phyloP scores from a whole-genome alignment of 352 stramenopile species.

The Globisporangium cylindrosporum region DNA sequence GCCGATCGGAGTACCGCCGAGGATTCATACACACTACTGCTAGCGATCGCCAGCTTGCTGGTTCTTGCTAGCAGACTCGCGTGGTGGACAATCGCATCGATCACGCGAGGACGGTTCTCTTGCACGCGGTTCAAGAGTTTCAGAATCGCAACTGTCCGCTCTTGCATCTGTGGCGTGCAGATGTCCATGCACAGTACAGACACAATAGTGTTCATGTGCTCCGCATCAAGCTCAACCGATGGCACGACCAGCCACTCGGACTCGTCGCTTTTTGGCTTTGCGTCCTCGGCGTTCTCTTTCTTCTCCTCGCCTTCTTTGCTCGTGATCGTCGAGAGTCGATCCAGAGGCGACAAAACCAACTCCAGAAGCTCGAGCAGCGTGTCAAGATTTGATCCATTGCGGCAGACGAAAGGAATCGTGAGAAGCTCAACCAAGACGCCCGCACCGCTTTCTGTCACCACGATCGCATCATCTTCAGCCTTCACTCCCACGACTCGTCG shows the following conservation, averaged over 20 bases:
- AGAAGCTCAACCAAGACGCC: constrained; percentile 89
- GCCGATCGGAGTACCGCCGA: constrained; percentile 76
- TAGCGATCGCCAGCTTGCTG: constrained; percentile 14
- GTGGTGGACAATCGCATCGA: constrained; percentile 66
- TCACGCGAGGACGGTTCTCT: constrained; percentile 57
- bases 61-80: constrained; percentile 44
- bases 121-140: constrained; percentile 69
- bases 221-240: constrained; percentile 47
- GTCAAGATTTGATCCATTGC: constrained; percentile 91
- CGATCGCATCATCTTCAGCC: constrained; percentile 6
- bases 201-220: constrained; percentile 57
- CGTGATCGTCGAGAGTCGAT: constrained; percentile 39
- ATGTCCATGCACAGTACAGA: constrained; percentile 75
- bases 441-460: constrained; percentile 39
- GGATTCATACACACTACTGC: constrained; percentile 40
- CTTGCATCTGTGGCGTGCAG: constrained; percentile 79
- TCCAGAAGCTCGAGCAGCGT: constrained; percentile 92
- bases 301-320: constrained; percentile 19
- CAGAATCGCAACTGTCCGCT: constrained; percentile 76
- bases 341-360: constrained; percentile 83
- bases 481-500: constrained; percentile 23
- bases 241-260: constrained; percentile 73
- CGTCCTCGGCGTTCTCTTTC: constrained; percentile 20
- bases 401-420: constrained; percentile 71
- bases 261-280: constrained; percentile 24